Evolutionary conservation across 768 basidiomycete species (phyloP).

Genomic region (Xerocomus brunneocitrinus): DNA sequence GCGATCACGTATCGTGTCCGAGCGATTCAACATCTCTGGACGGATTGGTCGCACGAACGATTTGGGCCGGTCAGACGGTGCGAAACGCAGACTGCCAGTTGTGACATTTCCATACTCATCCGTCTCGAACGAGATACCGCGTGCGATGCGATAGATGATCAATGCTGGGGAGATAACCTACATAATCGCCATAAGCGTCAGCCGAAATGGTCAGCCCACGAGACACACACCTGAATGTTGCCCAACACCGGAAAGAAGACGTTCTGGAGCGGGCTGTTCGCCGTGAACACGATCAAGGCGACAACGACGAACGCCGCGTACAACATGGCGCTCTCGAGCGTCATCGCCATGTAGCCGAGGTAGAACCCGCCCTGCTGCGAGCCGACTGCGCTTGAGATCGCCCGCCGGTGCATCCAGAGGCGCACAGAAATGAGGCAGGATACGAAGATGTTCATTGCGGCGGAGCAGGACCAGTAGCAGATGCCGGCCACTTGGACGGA

Average conservation of each 20-base stretch:
- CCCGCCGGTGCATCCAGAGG: conserved; percentile 17
- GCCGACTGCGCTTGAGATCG: conserved; percentile 9
- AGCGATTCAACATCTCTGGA: conserved; percentile 1
- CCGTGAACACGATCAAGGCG: conserved; percentile 10
- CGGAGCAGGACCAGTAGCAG: conserved; percentile 15
- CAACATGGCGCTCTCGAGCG: conserved; percentile 21
- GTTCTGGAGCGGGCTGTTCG: conserved; percentile 22
- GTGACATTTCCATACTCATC: neutral
- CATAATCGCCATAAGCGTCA: neutral
- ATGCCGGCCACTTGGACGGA: conserved; percentile 13
- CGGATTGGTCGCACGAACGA: neutral
- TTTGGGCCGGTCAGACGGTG: neutral
- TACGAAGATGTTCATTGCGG: conserved; percentile 11
- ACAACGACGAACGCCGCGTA: conserved; percentile 13
- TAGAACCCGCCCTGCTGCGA: conserved; percentile 16
- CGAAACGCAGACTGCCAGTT: conserved; percentile 11
- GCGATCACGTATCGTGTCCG: conserved; percentile 6
- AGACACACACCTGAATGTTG: conserved; percentile 12
- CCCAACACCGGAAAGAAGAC: conserved; percentile 23
- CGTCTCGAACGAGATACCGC: conserved; percentile 20
- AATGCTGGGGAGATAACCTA: conserved; percentile 14
- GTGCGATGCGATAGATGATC: conserved; percentile 21
- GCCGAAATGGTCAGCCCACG: neutral
- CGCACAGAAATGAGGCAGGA: conserved; percentile 14
- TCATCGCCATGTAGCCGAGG: conserved; percentile 23